These are phyloP conservation scores for Tylopilus orsonianus DNA, from an alignment of 1,284 basidiomycete genomes.

Conservation along the genomic window DNA sequence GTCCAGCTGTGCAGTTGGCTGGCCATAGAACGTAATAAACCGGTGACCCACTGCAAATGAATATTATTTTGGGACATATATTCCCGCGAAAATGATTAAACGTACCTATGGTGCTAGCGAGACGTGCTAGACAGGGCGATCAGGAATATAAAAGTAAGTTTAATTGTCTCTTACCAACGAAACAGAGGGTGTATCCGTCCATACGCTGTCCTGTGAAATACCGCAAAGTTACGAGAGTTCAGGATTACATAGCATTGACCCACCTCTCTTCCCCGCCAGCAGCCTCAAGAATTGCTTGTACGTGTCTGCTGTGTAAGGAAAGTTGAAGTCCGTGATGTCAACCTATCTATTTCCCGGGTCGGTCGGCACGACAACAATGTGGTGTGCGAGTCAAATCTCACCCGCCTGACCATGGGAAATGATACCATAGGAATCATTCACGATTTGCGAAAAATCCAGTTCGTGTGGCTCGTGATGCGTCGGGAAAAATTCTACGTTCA, in stretches of 20 bases:
- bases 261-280: constrained; percentile 28
- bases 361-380: neutral
- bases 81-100: neutral
- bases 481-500: constrained; percentile 56
- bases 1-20: constrained; percentile 31
- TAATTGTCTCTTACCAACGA: constrained; percentile 28
- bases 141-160: constrained; percentile 3
- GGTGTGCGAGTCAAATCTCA: constrained; percentile 5
- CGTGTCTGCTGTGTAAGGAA: constrained; percentile 40
- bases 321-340: constrained; percentile 46
- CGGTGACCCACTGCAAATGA: constrained; percentile 27
- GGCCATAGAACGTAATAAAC: constrained; percentile 30
- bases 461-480: constrained; percentile 47
- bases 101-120: constrained; percentile 29
- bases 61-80: neutral
- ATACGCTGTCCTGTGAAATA: constrained; percentile 22
- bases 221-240: neutral
- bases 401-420: constrained; percentile 38
- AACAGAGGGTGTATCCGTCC: constrained; percentile 36
- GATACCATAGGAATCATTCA: constrained; percentile 43
- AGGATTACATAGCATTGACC: neutral
- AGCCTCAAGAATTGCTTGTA: constrained; percentile 32
- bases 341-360: constrained; percentile 33
- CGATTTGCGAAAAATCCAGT: constrained; percentile 31
- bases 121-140: constrained; percentile 25